These are phyloP conservation scores for Neofusicoccum sp. DNA, from an alignment of 2,329 filamentous ascomycete species.

Conservation along the genomic window DNA sequence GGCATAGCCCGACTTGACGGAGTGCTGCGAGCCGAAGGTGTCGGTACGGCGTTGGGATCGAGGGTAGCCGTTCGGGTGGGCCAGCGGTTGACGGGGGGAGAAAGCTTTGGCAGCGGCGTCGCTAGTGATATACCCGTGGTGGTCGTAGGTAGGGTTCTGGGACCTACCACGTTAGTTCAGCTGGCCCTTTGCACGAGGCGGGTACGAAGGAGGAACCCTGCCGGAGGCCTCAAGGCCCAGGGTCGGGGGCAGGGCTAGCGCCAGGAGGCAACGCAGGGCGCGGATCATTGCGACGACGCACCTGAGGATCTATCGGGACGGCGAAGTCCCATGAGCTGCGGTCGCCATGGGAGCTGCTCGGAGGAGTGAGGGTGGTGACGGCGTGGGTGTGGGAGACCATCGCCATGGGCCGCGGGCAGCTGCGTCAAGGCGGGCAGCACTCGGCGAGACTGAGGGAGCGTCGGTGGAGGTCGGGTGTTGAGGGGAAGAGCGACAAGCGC, in stretches of 20 bases:
- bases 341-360: constrained; percentile 40
- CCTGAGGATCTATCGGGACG: constrained; percentile 36
- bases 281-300: constrained; percentile 25
- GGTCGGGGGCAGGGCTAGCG: constrained; percentile 25
- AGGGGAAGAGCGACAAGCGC: constrained; percentile 10
- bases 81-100: constrained; percentile 32
- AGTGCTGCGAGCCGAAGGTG: constrained; percentile 31
- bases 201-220: constrained; percentile 23
- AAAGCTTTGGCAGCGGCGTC: constrained; percentile 26
- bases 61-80: constrained; percentile 34
- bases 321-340: constrained; percentile 39
- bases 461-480: constrained; percentile 2
- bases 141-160: constrained; percentile 28
- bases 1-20: constrained; percentile 24
- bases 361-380: constrained; percentile 38
- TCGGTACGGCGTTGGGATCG: constrained; percentile 30
- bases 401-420: constrained; percentile 5
- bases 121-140: constrained; percentile 34
- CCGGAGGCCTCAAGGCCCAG: constrained; percentile 18
- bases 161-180: constrained; percentile 11
- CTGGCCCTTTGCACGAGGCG: constrained; percentile 25
- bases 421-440: neutral
- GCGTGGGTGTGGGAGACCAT: constrained; percentile 17
- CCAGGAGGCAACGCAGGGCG: neutral
- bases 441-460: neutral